phyloP scores from a whole-genome alignment of 2,329 filamentous ascomycete genomes.

The Fusarium anthophilum region DNA sequence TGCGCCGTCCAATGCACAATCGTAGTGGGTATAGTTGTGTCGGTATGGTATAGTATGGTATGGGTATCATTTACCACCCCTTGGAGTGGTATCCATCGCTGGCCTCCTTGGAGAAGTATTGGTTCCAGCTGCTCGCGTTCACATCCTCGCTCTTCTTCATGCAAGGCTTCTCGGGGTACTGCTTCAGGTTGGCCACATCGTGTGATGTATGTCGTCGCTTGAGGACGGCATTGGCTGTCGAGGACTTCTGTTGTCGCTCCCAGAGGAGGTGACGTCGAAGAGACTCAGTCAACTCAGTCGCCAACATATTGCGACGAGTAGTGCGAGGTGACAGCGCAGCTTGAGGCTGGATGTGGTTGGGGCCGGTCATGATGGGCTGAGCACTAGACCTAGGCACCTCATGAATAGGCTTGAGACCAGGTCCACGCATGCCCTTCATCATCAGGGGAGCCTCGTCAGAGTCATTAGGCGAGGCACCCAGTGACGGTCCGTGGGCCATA shows the following conservation, averaged over 20 bases:
- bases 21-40: slow-evolving; percentile 37
- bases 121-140: slow-evolving; percentile 81
- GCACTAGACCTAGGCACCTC: slow-evolving; percentile 73
- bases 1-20: slow-evolving; percentile 46
- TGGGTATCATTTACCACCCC: slow-evolving; percentile 50
- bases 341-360: slow-evolving; percentile 71
- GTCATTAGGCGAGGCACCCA: slow-evolving; percentile 64
- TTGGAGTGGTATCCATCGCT: slow-evolving; percentile 58
- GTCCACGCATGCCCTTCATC: slow-evolving; percentile 67
- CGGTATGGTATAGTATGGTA: slow-evolving; percentile 15
- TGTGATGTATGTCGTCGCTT: slow-evolving; percentile 92
- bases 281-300: slow-evolving; percentile 92
- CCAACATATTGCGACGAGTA: slow-evolving; percentile 93
- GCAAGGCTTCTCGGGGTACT: slow-evolving; percentile 75
- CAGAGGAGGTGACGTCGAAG: slow-evolving; percentile 90
- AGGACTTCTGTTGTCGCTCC: slow-evolving; percentile 95
- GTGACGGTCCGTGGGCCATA: slow-evolving; percentile 55
- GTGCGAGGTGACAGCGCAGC: slow-evolving; percentile 89
- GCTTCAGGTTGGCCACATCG: slow-evolving; percentile 87
- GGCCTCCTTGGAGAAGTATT: slow-evolving; percentile 86
- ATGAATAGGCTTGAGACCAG: slow-evolving; percentile 62
- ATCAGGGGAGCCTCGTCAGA: slow-evolving; percentile 70
- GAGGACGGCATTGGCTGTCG: slow-evolving; percentile 85
- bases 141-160: slow-evolving; percentile 68
- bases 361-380: slow-evolving; percentile 82